These are phyloP conservation scores for Colletotrichum graminicola DNA, from an alignment of 2,329 filamentous ascomycete genomes.

Conservation along the genomic window DNA sequence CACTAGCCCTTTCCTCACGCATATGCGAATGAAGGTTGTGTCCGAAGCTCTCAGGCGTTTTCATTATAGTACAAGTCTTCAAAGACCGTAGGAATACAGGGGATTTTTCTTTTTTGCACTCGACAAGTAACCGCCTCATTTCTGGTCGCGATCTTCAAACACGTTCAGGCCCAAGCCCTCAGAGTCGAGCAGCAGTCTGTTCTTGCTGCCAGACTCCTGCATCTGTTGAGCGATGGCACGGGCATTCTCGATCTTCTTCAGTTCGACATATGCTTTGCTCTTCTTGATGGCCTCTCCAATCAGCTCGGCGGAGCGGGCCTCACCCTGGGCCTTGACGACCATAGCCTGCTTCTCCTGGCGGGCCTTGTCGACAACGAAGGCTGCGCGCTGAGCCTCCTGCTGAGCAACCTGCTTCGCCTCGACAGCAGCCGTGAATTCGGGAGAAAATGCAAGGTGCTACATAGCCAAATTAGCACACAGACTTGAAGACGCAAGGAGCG, in stretches of 20 bases:
- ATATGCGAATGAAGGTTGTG: constrained; percentile 8
- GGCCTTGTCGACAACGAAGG: constrained; percentile 98
- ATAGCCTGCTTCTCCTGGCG: constrained; percentile 99
- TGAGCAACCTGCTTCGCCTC: constrained; percentile 82
- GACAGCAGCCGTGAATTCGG: constrained; percentile 79
- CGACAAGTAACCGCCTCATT: constrained; percentile 50
- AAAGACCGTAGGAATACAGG: constrained; percentile 54
- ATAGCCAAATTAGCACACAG: constrained; percentile 45
- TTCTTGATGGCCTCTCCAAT: constrained; percentile 99
- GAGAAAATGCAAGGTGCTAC: constrained; percentile 79
- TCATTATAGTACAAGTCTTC: constrained; percentile 40
- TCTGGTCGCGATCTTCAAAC: constrained; percentile 65
- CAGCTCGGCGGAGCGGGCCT: constrained; percentile 95
- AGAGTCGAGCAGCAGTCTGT: constrained; percentile 93
- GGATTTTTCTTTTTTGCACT: constrained; percentile 50
- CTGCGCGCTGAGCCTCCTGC: constrained; percentile 96
- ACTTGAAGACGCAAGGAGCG: too few species aligned
- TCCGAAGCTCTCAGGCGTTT: constrained; percentile 30
- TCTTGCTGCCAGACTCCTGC: constrained; percentile 87
- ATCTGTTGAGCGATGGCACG: constrained; percentile 87
- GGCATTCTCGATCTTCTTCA: constrained; percentile 98
- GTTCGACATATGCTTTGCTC: constrained; percentile 94
- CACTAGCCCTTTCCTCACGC: not conserved
- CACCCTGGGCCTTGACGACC: constrained; percentile 98
- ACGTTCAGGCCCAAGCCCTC: constrained; percentile 94